A percentile compares a stretch with the other conserved stretches of the same genome.
Evolutionary conservation across 306 rosid genomes (phyloP).

Genomic region (Aeschynomene evenia): DNA sequence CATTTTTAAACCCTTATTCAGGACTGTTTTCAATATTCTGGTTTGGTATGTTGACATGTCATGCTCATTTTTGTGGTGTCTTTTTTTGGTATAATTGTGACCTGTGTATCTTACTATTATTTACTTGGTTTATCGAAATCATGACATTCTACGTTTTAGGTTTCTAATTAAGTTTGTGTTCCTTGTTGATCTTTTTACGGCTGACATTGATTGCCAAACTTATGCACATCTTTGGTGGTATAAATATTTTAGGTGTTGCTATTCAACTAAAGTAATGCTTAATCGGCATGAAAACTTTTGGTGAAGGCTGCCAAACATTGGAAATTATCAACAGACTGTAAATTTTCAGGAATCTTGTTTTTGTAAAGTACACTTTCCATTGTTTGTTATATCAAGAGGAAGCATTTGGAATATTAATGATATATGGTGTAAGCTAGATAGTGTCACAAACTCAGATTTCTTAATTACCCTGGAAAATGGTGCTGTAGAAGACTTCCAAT

Average conservation of each 20-base stretch:
- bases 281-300: slow-evolving; percentile 35
- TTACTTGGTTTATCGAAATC: neutral
- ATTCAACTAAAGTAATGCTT: slow-evolving; percentile 34
- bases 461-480: slow-evolving; percentile 14
- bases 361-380: slow-evolving; percentile 62
- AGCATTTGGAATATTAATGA: slow-evolving; percentile 32
- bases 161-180: slow-evolving; percentile 7
- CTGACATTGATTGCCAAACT: slow-evolving; percentile 37
- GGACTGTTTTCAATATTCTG: neutral
- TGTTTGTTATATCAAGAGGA: slow-evolving; percentile 44
- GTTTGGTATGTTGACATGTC: neutral
- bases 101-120: neutral
- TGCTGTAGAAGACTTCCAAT: neutral
- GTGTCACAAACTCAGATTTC: slow-evolving; percentile 27
- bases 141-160: neutral
- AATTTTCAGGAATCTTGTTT: slow-evolving; percentile 46
- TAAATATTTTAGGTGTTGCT: slow-evolving; percentile 42
- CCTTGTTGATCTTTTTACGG: slow-evolving; percentile 9
- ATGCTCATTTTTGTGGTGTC: neutral
- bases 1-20: no score
- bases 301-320: slow-evolving; percentile 44
- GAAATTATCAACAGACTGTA: slow-evolving; percentile 47
- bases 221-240: slow-evolving; percentile 22
- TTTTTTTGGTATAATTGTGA: slow-evolving; percentile 7
- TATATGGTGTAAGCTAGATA: slow-evolving; percentile 40